Evolutionary conservation across 164 flowering plant species (phyloP).

Genomic region (Annona squamosa): DNA sequence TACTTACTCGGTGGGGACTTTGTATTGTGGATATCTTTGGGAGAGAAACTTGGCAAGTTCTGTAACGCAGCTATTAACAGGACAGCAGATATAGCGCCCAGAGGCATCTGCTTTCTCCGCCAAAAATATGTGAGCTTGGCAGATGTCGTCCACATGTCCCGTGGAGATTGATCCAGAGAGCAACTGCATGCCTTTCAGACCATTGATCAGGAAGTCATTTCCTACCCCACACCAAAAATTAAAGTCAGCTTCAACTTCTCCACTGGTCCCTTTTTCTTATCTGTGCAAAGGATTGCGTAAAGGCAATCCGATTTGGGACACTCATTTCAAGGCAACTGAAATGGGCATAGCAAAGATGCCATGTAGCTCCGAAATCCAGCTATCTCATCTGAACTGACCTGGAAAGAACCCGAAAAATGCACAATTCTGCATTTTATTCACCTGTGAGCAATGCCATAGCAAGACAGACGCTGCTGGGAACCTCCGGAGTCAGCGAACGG

Average conservation of each 20-base stretch:
- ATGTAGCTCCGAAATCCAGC: too few relatives aligned
- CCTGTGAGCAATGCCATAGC: slow-evolving; percentile 9
- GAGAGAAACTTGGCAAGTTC: slow-evolving; percentile 65
- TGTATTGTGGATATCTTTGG: slow-evolving; percentile 51
- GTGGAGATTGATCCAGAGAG: slow-evolving; percentile 67
- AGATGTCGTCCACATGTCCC: slow-evolving; percentile 64
- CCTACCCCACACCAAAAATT: slow-evolving; percentile 23
- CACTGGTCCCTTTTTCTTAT: background rate
- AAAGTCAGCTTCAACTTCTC: background rate
- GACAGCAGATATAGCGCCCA: slow-evolving; percentile 69
- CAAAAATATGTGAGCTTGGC: slow-evolving; percentile 57
- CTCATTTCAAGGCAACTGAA: too few relatives aligned
- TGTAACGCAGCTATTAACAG: slow-evolving; percentile 43
- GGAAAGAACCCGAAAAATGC: too few relatives aligned
- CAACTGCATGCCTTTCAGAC: slow-evolving; percentile 61
- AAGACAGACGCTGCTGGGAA: slow-evolving; percentile 39
- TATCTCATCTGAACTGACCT: too few relatives aligned
- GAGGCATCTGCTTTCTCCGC: slow-evolving; percentile 70
- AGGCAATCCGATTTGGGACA: too few relatives aligned
- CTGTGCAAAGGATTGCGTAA: too few relatives aligned
- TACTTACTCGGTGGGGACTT: slow-evolving; percentile 39
- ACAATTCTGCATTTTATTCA: background rate
- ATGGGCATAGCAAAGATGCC: too few relatives aligned
- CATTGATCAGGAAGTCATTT: slow-evolving; percentile 39
- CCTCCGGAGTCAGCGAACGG: slow-evolving; percentile 38